Conservation (phyloP, 106 monocot species). For the Agapanthus africanus region DNA sequence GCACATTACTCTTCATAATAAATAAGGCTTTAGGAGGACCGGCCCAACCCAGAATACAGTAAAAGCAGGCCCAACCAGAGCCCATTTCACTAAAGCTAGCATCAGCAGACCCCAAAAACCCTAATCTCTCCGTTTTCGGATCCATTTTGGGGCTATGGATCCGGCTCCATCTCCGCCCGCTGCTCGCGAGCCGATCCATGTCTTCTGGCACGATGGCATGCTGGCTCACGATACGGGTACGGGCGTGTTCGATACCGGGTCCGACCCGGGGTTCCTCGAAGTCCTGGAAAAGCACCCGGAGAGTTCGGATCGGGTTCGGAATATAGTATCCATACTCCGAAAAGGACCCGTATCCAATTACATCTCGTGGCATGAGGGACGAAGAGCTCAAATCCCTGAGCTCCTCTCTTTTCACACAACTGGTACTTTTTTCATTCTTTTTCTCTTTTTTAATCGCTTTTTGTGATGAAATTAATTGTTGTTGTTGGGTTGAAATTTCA, state of each 20-base stretch:
- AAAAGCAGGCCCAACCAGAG: too few species aligned
- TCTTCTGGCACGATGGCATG: conserved; percentile 88
- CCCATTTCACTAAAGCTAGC: too few species aligned
- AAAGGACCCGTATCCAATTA: conserved; percentile 67
- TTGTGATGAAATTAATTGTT: not conserved
- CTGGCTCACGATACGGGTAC: conserved; percentile 52
- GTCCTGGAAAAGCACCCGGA: conserved; percentile 92
- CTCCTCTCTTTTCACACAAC: conserved; percentile 76
- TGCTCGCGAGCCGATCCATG: conserved; percentile 26
- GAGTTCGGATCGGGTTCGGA: conserved; percentile 75
- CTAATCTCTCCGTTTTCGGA: not conserved
- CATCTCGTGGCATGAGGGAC: conserved; percentile 63
- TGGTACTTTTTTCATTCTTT: conserved; percentile 21
- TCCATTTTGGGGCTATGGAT: conserved; percentile 5
- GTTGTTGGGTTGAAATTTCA: not conserved
- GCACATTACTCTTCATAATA: too few species aligned
- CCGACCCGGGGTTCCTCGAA: conserved; percentile 73
- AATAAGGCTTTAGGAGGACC: too few species aligned
- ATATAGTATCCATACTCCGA: conserved; percentile 86
- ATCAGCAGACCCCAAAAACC: too few species aligned
- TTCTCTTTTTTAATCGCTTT: not conserved
- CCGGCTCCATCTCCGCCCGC: conserved; percentile 3
- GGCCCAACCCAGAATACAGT: too few species aligned
- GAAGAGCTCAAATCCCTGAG: conserved; percentile 45
- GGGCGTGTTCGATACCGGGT: conserved; percentile 84